These are phyloP conservation scores for Myxozyma kluyveri DNA, from an alignment of 805 yeast species.

Conservation along the genomic window DNA sequence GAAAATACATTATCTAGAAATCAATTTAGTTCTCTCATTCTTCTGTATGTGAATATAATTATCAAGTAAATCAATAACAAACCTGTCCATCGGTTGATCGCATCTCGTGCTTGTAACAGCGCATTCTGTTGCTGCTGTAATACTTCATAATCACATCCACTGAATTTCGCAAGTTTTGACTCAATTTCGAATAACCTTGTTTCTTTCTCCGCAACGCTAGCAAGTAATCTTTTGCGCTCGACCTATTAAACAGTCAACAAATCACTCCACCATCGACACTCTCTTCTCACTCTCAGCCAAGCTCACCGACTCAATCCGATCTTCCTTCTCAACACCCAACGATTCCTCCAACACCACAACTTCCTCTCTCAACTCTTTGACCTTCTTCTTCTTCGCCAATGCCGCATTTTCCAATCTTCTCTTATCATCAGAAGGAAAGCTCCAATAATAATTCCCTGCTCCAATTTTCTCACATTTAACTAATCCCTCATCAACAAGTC, in stretches of 20 bases:
- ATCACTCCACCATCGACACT: no score
- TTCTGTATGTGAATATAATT: conserved; percentile 5
- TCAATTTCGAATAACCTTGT: conserved; percentile 2
- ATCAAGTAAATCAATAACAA: conserved; percentile 5
- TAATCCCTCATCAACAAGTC: conserved; percentile 50
- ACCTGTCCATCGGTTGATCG: conserved; percentile 35
- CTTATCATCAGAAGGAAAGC: conserved; percentile 29
- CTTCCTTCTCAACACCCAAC: conserved; percentile 7
- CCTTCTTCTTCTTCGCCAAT: conserved; percentile 10
- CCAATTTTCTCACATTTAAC: conserved; percentile 58
- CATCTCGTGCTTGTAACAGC: conserved; percentile 13
- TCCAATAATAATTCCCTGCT: conserved; percentile 40
- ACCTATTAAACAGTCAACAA: conserved; percentile 8
- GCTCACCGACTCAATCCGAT: conserved; percentile 8
- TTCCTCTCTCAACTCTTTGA: conserved; percentile 10
- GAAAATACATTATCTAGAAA: conserved; percentile 45
- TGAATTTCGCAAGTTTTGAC: conserved; percentile 8
- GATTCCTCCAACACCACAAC: conserved; percentile 11
- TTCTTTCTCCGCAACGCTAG: conserved; percentile 10
- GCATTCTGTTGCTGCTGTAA: conserved; percentile 11
- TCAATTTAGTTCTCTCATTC: not conserved
- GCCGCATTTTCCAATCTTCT: conserved; percentile 19
- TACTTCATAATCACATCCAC: conserved; percentile 22
- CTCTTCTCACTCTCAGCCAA: not conserved
- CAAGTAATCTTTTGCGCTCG: conserved; percentile 9